These are phyloP conservation scores for Fusarium nematophilum DNA, from an alignment of 2,329 filamentous ascomycete species.

Conservation along the genomic window DNA sequence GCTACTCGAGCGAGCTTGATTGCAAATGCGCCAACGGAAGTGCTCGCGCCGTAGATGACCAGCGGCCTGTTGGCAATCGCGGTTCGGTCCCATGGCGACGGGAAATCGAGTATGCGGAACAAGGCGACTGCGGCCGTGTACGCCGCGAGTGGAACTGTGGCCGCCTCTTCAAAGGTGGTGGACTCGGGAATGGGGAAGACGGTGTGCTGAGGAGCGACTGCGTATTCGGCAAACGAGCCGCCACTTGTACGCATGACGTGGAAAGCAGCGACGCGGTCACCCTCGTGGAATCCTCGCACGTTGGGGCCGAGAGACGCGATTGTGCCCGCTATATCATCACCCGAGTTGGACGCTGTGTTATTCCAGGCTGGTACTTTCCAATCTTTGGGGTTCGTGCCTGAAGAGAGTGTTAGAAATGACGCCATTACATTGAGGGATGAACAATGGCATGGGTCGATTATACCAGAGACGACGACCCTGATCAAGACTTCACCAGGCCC, in stretches of 20 bases:
- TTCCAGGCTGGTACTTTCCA: constrained; percentile 32
- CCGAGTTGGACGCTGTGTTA: constrained; percentile 16
- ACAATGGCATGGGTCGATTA: too few relatives aligned
- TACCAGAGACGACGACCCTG: constrained; percentile 16
- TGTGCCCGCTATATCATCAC: constrained; percentile 37
- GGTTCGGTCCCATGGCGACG: too few relatives aligned
- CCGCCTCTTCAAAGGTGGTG: constrained; percentile 66
- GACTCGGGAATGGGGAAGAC: constrained; percentile 65
- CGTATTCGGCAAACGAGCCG: constrained; percentile 71
- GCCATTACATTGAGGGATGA: too few relatives aligned
- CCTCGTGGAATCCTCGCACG: constrained; percentile 35
- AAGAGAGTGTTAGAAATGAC: neutral
- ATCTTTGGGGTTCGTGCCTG: constrained; percentile 40
- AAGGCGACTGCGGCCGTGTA: neutral
- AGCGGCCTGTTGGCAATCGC: constrained; percentile 47
- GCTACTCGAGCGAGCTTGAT: constrained; percentile 62
- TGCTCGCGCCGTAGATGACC: constrained; percentile 63
- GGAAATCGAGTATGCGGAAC: too few relatives aligned
- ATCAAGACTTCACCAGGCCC: constrained; percentile 11
- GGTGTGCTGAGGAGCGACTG: constrained; percentile 64
- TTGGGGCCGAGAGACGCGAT: constrained; percentile 27
- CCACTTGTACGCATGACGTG: constrained; percentile 62
- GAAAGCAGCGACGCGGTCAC: constrained; percentile 60
- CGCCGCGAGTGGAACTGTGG: constrained; percentile 62
- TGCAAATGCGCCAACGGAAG: constrained; percentile 66